Base-by-base conservation (phyloP, 129 eudicot species). In the Escallonia rubra region DNA sequence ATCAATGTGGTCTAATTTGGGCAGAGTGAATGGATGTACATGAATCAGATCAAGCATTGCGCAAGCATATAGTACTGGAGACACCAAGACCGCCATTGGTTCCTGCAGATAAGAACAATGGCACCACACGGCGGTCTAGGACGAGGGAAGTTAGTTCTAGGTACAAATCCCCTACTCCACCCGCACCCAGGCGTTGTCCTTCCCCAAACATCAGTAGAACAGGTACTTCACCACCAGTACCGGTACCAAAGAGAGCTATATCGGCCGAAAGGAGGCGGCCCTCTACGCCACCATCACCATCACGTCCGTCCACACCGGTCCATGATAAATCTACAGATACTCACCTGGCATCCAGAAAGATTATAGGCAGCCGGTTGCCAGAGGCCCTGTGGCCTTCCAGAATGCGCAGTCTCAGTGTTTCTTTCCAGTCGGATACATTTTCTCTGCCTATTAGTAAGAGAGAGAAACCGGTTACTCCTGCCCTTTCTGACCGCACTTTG, bases 371-470 rank as follows among this genome's bases (percentile, higher is more conserved):
- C 63, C 72, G 82, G 59, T 55, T 89, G 71, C 86, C 90, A 8
- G 99, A 93, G 76, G 80, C 83, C 10, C 70, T 93, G 77, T 93
- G 98, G 98, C 96, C 98, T 52, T 89, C 98, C 47, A 86, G 90
- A 66, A 89, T 80, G 96, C 83, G 98, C 41, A 93, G 98, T 78
- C 81, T 89, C 23, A 89, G 86, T 51, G 92, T 84, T 59, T 91
- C 99, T 61, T 87, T 94, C 53, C 96, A 89, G 61, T 89, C 97
- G 23, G 92, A 83, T 64, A 56, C 82, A 6, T 73, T 72, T 49
- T 94, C 97, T 14, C 72, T 87, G 64, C 96, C 99, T 12, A 52
- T 82, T 70, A 78, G 80, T 70, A 93, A 93, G 73, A 89, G 74
- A 71, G 98, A 92, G 61, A 93, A 84, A 72, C 82, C 96, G 43